Base-by-base conservation (phyloP, 257 asterid species). In the Fraxinus pennsylvanica region DNA sequence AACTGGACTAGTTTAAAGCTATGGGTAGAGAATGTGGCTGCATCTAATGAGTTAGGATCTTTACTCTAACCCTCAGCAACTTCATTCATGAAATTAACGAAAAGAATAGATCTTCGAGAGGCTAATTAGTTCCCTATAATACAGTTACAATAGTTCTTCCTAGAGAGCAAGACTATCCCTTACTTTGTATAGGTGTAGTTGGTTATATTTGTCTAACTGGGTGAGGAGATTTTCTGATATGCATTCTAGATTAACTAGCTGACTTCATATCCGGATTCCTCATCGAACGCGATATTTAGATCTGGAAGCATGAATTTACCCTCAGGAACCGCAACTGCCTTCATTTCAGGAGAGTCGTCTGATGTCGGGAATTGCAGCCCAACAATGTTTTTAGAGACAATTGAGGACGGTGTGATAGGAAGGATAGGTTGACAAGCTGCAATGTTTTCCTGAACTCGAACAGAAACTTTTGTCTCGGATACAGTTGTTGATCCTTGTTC, bases 401-500 rank as follows among this genome's bases (percentile, higher is more conserved):
- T 54, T 39, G 61, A 66, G 22, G 45, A 66, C 10, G 71, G 63
- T 21, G 84, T 68, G 27, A 33, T 35, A n/a, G 67, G 67, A n/a
- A 22, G 13, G 13, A 15, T 59, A 21, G 57, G 19, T 1, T 38
- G 33, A 71, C 47, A 33, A 69, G 21, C 10, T n/a, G 75, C 75
- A 19, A 25, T 19, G 5, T 71, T 36, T 39, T 71, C 59, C 59
- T 47, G 21, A 15, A 71, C 72, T 74, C 35, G 86, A 65, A 73
- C 68, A 43, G 88, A 81, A 54, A 57, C 36, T 15, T 82, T 78
- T 74, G 75, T 83, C 72, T 84, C 74, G 0, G 74, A 75, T 43
- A 32, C 33, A 7, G 72, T 39, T 13, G 78, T 43, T n/a, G 72
- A 41, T 17, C 73, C 84, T 72, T 73, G 54, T 32, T 71, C 75